Evolutionary conservation across 2,329 filamentous ascomycete species (phyloP).

Genomic region (Nemania sp.): DNA sequence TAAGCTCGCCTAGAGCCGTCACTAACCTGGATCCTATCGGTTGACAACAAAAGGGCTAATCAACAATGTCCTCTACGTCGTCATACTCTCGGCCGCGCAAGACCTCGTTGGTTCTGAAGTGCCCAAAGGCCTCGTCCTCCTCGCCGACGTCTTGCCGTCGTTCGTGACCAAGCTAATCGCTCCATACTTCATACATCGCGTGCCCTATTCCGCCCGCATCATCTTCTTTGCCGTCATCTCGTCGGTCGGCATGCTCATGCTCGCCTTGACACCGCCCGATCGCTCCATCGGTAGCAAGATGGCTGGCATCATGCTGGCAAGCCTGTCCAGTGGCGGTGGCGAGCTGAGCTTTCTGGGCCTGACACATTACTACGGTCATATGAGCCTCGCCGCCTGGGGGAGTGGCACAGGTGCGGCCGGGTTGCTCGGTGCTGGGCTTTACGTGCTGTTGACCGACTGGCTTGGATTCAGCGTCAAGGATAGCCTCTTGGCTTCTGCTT

Average conservation of each 20-base stretch:
- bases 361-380: conserved; percentile 91
- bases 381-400: conserved; percentile 90
- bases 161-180: conserved; percentile 89
- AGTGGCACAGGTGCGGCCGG: conserved; percentile 93
- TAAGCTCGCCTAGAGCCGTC: not conserved
- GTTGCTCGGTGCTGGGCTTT: conserved; percentile 85
- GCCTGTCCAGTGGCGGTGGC: conserved; percentile 85
- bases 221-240: conserved; percentile 80
- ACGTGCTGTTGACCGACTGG: conserved; percentile 86
- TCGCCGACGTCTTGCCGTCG: conserved; percentile 91
- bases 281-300: conserved; percentile 80
- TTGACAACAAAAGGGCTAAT: conserved; percentile 77
- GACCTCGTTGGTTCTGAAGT: conserved; percentile 89
- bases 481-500: conserved; percentile 82
- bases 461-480: conserved; percentile 78
- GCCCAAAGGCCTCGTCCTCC: conserved; percentile 91
- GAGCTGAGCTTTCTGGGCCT: conserved; percentile 92
- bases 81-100: conserved; percentile 93
- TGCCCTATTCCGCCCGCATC: conserved; percentile 84
- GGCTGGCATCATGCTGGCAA: conserved; percentile 84
- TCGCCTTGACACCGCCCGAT: conserved; percentile 79
- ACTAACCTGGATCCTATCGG: not conserved
- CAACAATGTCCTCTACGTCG: conserved; percentile 98
- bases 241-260: conserved; percentile 86
- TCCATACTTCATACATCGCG: conserved; percentile 91